Evolutionary conservation across 495 filamentous ascomycete species (phyloP), one percentile per base, ranked within the genome.

Genomic region (Trichoderma erinaceum): DNA sequence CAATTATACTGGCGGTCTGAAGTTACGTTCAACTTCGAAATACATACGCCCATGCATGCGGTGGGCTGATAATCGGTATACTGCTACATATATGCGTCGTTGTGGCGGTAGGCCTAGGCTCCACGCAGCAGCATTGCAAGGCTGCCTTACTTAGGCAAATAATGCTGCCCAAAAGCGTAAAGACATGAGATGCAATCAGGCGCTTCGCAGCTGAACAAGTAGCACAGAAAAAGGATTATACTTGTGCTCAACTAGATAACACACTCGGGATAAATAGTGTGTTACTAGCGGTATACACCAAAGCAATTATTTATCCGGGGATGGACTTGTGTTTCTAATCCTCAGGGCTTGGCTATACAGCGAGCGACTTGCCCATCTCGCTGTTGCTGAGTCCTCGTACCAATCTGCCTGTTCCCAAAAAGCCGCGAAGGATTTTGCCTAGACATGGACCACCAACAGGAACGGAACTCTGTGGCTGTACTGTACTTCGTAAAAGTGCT

Each of bases 371-470:
- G 5, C 15, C 3, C 18, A 48, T 48, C 18, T 16, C n/a, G 48
- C 16, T 52, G 48, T 16, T 52, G 48, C n/a, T 52, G 21, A 52
- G 48, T n/a, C 48, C 48, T 10, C 25, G 48, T n/a, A 10, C 3
- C 18, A 21, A 16, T n/a, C 4, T 52, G 21, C 48, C 8, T 52
- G 48, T 61, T 32, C 23, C 56, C 16, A 23, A 61, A 32, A 61
- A 61, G 18, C 16, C 56, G 56, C 56, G 56, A 61, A 61, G 23
- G 56, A 61, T 61, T 61, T 48, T 15, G 13, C 44, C 44, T 38
- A 10, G 44, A n/a, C 44, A n/a, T 48, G 5, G 18, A 4, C 16
- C 21, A 52, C n/a, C 18, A 52, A 52, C 48, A n/a, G 18, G 48
- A 38, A 38, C 35, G 8, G 35, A 38, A 38, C 35, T 38, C 35